Percentiles rank a stretch among this genome's conserved stretches.
phyloP scores from a whole-genome alignment of 805 yeast genomes.

The Candida xiaguanensis region DNA sequence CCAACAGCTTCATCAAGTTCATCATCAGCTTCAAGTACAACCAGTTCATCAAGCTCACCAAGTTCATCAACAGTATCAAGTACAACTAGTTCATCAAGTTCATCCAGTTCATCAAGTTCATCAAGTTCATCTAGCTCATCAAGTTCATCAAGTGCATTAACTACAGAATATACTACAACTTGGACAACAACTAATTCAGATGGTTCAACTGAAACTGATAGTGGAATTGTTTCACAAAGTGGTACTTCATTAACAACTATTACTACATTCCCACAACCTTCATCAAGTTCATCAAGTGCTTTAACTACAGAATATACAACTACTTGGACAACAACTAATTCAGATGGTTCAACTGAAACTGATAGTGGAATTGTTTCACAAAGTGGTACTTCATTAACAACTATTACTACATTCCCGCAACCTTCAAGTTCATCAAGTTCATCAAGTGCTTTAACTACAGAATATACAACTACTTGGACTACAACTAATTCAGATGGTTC shows the following conservation, averaged over 20 bases:
- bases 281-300: constrained; percentile 8
- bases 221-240: constrained; percentile 15
- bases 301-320: constrained; percentile 9
- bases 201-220: constrained; percentile 12
- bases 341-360: constrained; percentile 12
- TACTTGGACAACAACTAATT: constrained; percentile 13
- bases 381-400: constrained; percentile 16
- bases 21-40: background rate
- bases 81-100: constrained; percentile 1
- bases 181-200: constrained; percentile 11
- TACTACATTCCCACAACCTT: constrained; percentile 9
- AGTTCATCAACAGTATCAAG: constrained; percentile 6
- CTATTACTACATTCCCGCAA: constrained; percentile 12
- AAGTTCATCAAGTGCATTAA: background rate
- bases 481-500: constrained; percentile 13
- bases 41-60: background rate
- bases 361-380: constrained; percentile 15
- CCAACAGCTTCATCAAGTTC: constrained; percentile 10
- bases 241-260: constrained; percentile 16
- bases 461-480: constrained; percentile 14
- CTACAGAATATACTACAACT: constrained; percentile 5
- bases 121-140: background rate
- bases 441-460: constrained; percentile 8
- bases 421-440: constrained; percentile 3
- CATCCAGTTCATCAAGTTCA: constrained; percentile 9